phyloP scores from a whole-genome alignment of 2,329 filamentous ascomycete genomes.

The Akanthomyces muscarius region DNA sequence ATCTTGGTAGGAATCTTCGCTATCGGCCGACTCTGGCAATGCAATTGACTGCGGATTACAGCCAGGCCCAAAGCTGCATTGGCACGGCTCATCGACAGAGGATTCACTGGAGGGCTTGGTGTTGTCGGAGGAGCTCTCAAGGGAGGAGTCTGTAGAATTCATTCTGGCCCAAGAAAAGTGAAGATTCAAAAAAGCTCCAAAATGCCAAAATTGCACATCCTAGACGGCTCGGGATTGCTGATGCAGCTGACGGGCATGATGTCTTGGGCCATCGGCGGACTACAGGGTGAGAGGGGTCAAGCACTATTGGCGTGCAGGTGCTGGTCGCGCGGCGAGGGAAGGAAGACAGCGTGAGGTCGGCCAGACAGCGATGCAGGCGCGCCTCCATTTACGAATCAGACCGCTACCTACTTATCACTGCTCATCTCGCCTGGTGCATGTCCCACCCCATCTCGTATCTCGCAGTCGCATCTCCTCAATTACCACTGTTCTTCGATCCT shows the following conservation, averaged over 20 bases:
- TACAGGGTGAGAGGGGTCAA: background rate
- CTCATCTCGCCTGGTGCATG: background rate
- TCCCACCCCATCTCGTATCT: background rate
- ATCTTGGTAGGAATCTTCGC: slow-evolving; percentile 9
- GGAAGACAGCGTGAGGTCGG: background rate
- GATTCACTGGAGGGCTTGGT: slow-evolving; percentile 7
- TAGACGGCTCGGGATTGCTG: slow-evolving; percentile 2
- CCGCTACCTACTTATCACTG: background rate
- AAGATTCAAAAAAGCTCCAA: slow-evolving; percentile 14
- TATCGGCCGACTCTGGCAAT: slow-evolving; percentile 9
- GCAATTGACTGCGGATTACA: slow-evolving; percentile 1
- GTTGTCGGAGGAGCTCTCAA: background rate
- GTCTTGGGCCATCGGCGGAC: background rate
- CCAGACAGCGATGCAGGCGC: slow-evolving; percentile 1
- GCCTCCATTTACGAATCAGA: no score
- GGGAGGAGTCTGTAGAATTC: slow-evolving; percentile 11
- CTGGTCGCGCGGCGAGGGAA: background rate
- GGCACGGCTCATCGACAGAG: slow-evolving; percentile 7
- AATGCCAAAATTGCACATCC: slow-evolving; percentile 13
- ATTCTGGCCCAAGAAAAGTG: slow-evolving; percentile 15
- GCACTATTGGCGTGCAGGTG: background rate
- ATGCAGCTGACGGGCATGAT: slow-evolving; percentile 5
- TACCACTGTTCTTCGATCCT: background rate
- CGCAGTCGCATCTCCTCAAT: background rate
- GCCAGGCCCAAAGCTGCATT: background rate